phyloP scores from a whole-genome alignment of 2,329 filamentous ascomycete genomes.

The Diaporthe eres region DNA sequence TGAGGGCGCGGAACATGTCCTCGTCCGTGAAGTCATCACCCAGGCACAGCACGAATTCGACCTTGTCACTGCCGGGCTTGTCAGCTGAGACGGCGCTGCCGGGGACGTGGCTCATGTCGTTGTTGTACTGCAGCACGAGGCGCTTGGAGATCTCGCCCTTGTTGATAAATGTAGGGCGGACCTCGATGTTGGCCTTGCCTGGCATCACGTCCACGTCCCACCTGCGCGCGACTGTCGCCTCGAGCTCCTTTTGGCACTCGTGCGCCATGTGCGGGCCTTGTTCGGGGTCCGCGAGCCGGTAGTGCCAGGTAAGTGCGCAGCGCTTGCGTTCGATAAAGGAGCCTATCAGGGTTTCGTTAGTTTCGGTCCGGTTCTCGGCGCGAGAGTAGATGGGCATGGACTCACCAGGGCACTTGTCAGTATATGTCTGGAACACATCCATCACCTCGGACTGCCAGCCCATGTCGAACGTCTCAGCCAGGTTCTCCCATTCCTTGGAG shows the following conservation, averaged over 20 bases:
- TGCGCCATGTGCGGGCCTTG: slow-evolving; percentile 84
- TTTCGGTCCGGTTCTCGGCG: background rate
- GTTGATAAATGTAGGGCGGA: slow-evolving; percentile 97
- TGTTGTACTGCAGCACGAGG: slow-evolving; percentile 81
- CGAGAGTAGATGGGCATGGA: slow-evolving; percentile 32
- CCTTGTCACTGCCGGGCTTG: slow-evolving; percentile 60
- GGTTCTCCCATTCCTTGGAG: slow-evolving; percentile 85
- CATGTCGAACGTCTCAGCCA: slow-evolving; percentile 91
- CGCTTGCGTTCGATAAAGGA: slow-evolving; percentile 96
- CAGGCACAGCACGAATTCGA: slow-evolving; percentile 90
- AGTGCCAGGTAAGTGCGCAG: slow-evolving; percentile 97
- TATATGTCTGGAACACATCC: slow-evolving; percentile 88
- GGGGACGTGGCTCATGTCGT: slow-evolving; percentile 51
- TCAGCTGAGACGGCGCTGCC: slow-evolving; percentile 45
- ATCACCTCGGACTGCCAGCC: slow-evolving; percentile 91
- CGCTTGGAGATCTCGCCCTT: slow-evolving; percentile 95
- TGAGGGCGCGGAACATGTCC: slow-evolving; percentile 92
- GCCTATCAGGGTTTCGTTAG: slow-evolving; percentile 62
- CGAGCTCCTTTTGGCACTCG: slow-evolving; percentile 86
- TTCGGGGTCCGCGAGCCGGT: slow-evolving; percentile 90
- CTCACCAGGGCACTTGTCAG: slow-evolving; percentile 85
- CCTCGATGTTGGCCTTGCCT: slow-evolving; percentile 96
- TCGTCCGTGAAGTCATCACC: slow-evolving; percentile 99
- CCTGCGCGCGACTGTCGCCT: slow-evolving; percentile 79
- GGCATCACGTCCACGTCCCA: slow-evolving; percentile 98